Conservation (phyloP, 2,329 filamentous ascomycete species). For the Trichoderma koningiopsis region DNA sequence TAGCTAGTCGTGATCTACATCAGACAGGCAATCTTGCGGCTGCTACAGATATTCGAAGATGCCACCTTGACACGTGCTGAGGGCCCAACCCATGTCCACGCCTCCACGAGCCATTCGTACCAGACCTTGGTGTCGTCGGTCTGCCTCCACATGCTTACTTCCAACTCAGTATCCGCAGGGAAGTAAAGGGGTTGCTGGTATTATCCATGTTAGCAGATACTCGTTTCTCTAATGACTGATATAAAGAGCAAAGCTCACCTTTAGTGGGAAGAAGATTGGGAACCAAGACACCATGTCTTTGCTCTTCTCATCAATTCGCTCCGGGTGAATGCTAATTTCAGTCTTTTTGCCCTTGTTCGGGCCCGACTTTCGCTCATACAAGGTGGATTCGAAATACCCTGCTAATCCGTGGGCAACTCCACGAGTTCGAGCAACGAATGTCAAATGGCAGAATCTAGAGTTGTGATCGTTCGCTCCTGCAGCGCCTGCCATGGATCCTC, state of each 20-base stretch:
- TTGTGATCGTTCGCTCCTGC: conserved; percentile 92
- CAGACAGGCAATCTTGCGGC: conserved; percentile 68
- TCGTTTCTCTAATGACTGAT: not conserved
- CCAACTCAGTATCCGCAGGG: conserved; percentile 80
- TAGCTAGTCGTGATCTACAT: conserved; percentile 52
- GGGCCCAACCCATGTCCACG: conserved; percentile 67
- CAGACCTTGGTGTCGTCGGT: conserved; percentile 95
- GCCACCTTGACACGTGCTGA: conserved; percentile 65
- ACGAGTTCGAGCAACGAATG: conserved; percentile 75
- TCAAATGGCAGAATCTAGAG: conserved; percentile 73
- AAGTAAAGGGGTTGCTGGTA: conserved; percentile 78
- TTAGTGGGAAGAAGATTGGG: conserved; percentile 95
- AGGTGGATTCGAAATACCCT: conserved; percentile 95
- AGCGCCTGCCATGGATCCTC: conserved; percentile 72
- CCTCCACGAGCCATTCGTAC: conserved; percentile 98
- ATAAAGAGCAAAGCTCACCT: conserved; percentile 57
- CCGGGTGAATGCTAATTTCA: conserved; percentile 89
- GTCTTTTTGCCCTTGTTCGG: conserved; percentile 55
- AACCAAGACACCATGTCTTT: conserved; percentile 99
- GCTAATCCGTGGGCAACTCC: conserved; percentile 89
- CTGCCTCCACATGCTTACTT: conserved; percentile 93
- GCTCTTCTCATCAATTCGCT: conserved; percentile 89
- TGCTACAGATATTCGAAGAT: conserved; percentile 67
- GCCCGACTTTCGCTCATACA: conserved; percentile 65
- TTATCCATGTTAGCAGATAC: conserved; percentile 24